A percentile compares a stretch with the other conserved stretches of the same genome.
These are phyloP conservation scores for Fragaria iinumae DNA, from an alignment of 306 rosid species.

Conservation along the genomic window DNA sequence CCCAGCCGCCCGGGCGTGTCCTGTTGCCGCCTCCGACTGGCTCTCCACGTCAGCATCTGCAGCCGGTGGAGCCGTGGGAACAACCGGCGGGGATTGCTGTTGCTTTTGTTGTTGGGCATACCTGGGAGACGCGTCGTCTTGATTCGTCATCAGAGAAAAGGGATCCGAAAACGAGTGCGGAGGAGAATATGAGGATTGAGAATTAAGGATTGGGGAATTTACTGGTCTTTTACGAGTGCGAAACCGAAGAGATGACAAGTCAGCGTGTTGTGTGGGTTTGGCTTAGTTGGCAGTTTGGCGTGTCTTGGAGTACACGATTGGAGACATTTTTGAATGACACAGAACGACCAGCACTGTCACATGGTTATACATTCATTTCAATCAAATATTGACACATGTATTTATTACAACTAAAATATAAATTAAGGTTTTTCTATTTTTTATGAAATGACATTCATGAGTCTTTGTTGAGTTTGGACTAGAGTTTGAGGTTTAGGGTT, in stretches of 20 bases:
- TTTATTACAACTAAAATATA: no score
- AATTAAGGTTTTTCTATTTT: no score
- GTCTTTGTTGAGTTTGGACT: no score
- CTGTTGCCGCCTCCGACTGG: conserved; percentile 5
- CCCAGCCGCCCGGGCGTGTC: not conserved
- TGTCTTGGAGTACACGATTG: not conserved
- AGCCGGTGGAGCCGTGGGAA: conserved; percentile 13
- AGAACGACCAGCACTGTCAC: no score
- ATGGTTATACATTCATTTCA: no score
- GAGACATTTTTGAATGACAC: no score
- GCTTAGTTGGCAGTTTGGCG: not conserved
- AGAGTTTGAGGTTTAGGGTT: no score
- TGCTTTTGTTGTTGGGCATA: not conserved
- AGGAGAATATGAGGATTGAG: not conserved
- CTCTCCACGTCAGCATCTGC: conserved; percentile 16
- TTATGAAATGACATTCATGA: no score
- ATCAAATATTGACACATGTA: no score
- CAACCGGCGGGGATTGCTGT: conserved; percentile 26
- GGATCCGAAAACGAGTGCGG: not conserved
- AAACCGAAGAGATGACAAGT: not conserved
- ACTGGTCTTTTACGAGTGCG: not conserved
- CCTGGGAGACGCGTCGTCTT: conserved; percentile 28
- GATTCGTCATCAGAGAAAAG: conserved; percentile 17
- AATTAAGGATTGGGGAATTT: not conserved
- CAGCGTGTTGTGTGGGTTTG: not conserved